phyloP scores from a whole-genome alignment of 2,329 filamentous ascomycete genomes.

The Cryphonectria japonica region DNA sequence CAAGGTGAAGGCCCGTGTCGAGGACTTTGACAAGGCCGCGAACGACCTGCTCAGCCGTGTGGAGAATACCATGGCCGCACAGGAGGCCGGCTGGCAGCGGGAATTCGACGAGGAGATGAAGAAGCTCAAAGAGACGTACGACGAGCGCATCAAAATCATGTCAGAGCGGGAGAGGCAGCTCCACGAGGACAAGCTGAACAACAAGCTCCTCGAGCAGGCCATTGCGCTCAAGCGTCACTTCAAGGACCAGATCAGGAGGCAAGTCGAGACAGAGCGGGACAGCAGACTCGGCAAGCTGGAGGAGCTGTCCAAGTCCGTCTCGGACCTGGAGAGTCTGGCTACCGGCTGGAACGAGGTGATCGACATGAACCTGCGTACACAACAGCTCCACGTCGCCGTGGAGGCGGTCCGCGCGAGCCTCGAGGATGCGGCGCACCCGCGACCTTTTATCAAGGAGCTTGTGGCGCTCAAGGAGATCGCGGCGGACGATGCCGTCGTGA shows the following conservation, averaged over 20 bases:
- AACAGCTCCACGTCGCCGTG: slow-evolving; percentile 94
- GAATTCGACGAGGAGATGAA: slow-evolving; percentile 89
- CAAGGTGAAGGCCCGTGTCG: slow-evolving; percentile 71
- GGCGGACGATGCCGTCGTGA: slow-evolving; percentile 80
- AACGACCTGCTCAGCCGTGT: slow-evolving; percentile 87
- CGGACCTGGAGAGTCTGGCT: slow-evolving; percentile 85
- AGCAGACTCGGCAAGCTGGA: slow-evolving; percentile 84
- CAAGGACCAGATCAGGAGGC: slow-evolving; percentile 73
- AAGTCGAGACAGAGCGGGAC: slow-evolving; percentile 86
- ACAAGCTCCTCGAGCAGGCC: slow-evolving; percentile 87
- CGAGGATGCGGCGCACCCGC: slow-evolving; percentile 72
- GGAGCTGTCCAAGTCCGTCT: slow-evolving; percentile 76
- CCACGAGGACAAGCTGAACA: slow-evolving; percentile 80
- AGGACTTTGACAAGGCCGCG: slow-evolving; percentile 84
- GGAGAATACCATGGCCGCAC: slow-evolving; percentile 77
- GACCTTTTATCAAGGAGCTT: slow-evolving; percentile 89
- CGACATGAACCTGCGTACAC: slow-evolving; percentile 87
- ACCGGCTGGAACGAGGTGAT: slow-evolving; percentile 89
- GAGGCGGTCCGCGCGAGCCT: slow-evolving; percentile 88
- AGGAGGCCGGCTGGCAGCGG: slow-evolving; percentile 81
- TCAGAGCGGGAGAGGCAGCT: slow-evolving; percentile 79
- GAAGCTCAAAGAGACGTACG: slow-evolving; percentile 76
- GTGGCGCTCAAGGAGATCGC: slow-evolving; percentile 94
- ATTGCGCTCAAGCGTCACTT: slow-evolving; percentile 87
- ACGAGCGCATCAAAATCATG: slow-evolving; percentile 77